phyloP scores from a whole-genome alignment of 2,329 filamentous ascomycete species.

The Ceratocystis diversiconidia region DNA sequence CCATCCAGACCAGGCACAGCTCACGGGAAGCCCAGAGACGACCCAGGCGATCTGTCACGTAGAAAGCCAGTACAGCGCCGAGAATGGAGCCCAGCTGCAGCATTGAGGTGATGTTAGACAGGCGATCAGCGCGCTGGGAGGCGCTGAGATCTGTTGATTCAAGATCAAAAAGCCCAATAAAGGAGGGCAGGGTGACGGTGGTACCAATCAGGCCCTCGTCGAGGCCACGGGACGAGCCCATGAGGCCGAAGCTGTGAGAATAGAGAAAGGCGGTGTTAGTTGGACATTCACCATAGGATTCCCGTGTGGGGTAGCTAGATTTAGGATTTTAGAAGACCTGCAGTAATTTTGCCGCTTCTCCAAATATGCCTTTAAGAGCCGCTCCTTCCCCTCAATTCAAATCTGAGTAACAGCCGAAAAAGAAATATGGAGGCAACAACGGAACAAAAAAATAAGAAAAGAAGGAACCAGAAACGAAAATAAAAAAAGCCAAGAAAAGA shows the following conservation, averaged over 20 bases:
- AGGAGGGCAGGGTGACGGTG: slow-evolving; percentile 26
- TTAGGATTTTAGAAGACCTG: neutral
- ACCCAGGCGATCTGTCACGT: slow-evolving; percentile 46
- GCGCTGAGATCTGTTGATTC: slow-evolving; percentile 37
- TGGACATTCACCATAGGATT: neutral
- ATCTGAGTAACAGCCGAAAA: neutral
- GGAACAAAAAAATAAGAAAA: too few species aligned
- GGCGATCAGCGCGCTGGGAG: slow-evolving; percentile 48
- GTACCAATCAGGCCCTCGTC: slow-evolving; percentile 68
- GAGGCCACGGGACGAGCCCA: slow-evolving; percentile 64
- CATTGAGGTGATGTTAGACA: slow-evolving; percentile 67
- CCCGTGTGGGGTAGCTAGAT: neutral
- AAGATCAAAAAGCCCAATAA: slow-evolving; percentile 37
- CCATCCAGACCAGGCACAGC: slow-evolving; percentile 42
- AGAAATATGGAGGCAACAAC: neutral
- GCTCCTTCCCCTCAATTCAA: neutral
- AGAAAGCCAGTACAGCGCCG: slow-evolving; percentile 50
- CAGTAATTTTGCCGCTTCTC: neutral
- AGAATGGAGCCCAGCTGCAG: slow-evolving; percentile 65
- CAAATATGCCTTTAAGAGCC: neutral
- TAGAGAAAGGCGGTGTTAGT: neutral
- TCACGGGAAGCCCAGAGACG: slow-evolving; percentile 47
- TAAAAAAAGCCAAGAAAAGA: neutral
- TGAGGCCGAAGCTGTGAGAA: slow-evolving; percentile 46
- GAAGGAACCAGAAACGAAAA: neutral